Conservation (phyloP, 2,329 filamentous ascomycete species). For the Exophiala oligosperma region DNA sequence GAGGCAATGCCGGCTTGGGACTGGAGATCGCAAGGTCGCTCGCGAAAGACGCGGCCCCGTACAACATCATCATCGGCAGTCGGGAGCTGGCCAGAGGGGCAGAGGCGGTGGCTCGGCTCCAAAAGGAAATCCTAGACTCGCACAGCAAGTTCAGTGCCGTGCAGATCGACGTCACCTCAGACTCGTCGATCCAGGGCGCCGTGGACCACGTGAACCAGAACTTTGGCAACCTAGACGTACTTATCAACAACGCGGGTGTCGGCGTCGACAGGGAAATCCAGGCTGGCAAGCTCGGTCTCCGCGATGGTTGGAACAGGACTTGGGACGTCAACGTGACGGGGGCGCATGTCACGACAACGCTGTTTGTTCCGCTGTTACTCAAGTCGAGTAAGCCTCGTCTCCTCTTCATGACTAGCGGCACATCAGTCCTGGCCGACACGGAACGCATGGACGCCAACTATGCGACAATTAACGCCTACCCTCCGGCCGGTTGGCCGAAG, state of each 20-base stretch:
- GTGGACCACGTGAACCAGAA: too few relatives aligned
- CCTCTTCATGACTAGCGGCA: constrained; percentile 50
- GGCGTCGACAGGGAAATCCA: constrained; percentile 34
- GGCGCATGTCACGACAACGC: constrained; percentile 44
- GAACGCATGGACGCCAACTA: constrained; percentile 4
- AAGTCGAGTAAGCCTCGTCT: constrained; percentile 47
- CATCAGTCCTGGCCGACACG: constrained; percentile 37
- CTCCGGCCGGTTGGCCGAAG: constrained; percentile 47
- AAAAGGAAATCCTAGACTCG: too few relatives aligned
- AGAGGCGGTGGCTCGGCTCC: too few relatives aligned
- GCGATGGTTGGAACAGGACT: constrained; percentile 46
- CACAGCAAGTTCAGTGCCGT: too few relatives aligned
- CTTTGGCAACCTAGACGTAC: constrained; percentile 1
- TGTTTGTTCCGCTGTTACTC: constrained; percentile 54
- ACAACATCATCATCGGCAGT: too few relatives aligned
- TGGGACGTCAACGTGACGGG: constrained; percentile 54
- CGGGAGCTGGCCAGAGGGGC: too few relatives aligned
- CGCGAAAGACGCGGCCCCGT: too few relatives aligned
- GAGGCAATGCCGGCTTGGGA: too few relatives aligned
- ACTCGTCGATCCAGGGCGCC: too few relatives aligned
- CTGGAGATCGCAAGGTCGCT: too few relatives aligned
- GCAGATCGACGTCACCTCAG: too few relatives aligned
- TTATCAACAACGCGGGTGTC: constrained; percentile 15
- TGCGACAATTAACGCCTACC: not conserved
- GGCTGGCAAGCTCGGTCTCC: constrained; percentile 33